A percentile compares a stretch with the other conserved stretches of the same genome.
Evolutionary conservation across 345 rosid genomes (phyloP).

Genomic region (Bruguiera gymnorhiza): DNA sequence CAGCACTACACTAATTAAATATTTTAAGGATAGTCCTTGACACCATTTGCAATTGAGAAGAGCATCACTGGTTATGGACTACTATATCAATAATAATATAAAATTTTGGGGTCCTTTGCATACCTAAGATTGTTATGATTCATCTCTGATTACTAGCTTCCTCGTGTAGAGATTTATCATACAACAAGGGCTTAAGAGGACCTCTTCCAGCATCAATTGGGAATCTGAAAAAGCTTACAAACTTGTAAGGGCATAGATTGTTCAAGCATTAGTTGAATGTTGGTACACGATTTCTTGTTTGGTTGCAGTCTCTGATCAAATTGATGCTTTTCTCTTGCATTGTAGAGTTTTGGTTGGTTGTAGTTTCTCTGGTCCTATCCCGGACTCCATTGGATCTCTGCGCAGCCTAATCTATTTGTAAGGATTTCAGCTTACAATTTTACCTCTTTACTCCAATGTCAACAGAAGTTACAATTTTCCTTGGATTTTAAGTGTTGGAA

Average conservation of each 20-base stretch:
- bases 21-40: too few species aligned
- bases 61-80: too few species aligned
- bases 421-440: slow-evolving; percentile 16
- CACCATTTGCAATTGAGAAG: too few species aligned
- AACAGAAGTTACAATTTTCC: background rate
- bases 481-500: background rate
- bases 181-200: slow-evolving; percentile 57
- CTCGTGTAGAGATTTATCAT: slow-evolving; percentile 72
- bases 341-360: slow-evolving; percentile 76
- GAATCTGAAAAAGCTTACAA: slow-evolving; percentile 45
- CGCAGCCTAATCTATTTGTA: slow-evolving; percentile 52
- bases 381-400: slow-evolving; percentile 62
- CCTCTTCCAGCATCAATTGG: slow-evolving; percentile 63
- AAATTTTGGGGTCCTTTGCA: background rate
- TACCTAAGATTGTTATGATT: background rate
- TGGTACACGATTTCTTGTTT: slow-evolving; percentile 1
- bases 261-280: slow-evolving; percentile 1
- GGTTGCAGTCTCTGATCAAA: slow-evolving; percentile 1
- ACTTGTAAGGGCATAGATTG: slow-evolving; percentile 50
- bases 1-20: too few species aligned
- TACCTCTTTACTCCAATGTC: background rate
- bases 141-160: slow-evolving; percentile 19
- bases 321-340: slow-evolving; percentile 2
- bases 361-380: slow-evolving; percentile 63
- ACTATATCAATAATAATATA: too few species aligned